phyloP scores from a whole-genome alignment of 176 grass and related monocot genomes.

The Cymbopogon citratus region DNA sequence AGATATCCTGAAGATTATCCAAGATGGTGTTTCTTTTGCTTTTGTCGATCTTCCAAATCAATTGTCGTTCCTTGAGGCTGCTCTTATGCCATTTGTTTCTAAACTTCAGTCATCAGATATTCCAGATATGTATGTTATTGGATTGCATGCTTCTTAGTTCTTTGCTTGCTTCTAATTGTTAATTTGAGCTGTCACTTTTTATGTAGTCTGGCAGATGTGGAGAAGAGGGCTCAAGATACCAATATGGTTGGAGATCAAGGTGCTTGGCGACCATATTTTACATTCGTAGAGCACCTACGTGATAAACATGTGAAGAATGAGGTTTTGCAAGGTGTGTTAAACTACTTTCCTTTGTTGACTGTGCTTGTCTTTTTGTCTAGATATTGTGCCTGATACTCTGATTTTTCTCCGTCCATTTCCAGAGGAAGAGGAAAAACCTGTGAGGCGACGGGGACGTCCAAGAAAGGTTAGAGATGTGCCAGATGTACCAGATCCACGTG shows the following conservation, averaged over 20 bases:
- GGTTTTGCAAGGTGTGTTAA: slow-evolving; percentile 56
- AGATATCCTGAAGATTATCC: slow-evolving; percentile 82
- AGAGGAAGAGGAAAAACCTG: slow-evolving; percentile 81
- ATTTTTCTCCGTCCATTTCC: slow-evolving; percentile 20
- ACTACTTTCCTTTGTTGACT: not conserved
- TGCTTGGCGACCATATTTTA: slow-evolving; percentile 59
- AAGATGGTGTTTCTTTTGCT: slow-evolving; percentile 66
- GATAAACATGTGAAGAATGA: slow-evolving; percentile 66
- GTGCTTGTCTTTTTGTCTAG: not conserved
- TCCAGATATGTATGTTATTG: slow-evolving; percentile 68
- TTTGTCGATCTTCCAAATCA: slow-evolving; percentile 67
- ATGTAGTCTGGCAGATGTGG: slow-evolving; percentile 67
- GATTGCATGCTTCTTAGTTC: not conserved
- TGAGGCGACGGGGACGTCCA: slow-evolving; percentile 79
- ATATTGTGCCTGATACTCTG: slow-evolving; percentile 14
- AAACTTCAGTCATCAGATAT: slow-evolving; percentile 75
- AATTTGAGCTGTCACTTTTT: slow-evolving; percentile 20
- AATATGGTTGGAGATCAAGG: slow-evolving; percentile 60
- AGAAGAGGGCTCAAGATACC: slow-evolving; percentile 56
- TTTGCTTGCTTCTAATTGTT: slow-evolving; percentile 28
- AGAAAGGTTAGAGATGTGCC: slow-evolving; percentile 70
- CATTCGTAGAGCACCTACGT: slow-evolving; percentile 64
- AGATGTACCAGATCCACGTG: not conserved
- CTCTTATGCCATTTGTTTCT: slow-evolving; percentile 74
- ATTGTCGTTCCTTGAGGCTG: slow-evolving; percentile 69